Conservation (phyloP, 2,329 filamentous ascomycete genomes). For the Aspergillus spinulosporus region DNA sequence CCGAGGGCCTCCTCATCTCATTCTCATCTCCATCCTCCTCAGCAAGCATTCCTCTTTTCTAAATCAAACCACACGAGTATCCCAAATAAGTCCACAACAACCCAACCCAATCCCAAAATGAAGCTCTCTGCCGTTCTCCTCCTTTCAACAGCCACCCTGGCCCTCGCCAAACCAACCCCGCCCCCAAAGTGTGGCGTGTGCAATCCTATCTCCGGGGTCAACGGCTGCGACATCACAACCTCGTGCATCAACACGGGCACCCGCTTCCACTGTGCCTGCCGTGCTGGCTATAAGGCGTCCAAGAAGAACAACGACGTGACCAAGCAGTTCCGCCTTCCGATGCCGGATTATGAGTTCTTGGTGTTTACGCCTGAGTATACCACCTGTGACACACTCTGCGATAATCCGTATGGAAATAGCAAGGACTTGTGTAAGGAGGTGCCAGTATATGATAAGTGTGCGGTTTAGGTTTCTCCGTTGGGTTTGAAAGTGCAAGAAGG, state of each 20-base stretch:
- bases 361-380: slow-evolving; percentile 41
- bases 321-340: slow-evolving; percentile 40
- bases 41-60: neutral
- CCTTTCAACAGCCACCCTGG: slow-evolving; percentile 28
- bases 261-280: slow-evolving; percentile 45
- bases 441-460: slow-evolving; percentile 30
- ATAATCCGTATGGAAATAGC: slow-evolving; percentile 33
- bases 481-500: neutral
- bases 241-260: slow-evolving; percentile 47
- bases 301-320: slow-evolving; percentile 29
- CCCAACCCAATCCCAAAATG: slow-evolving; percentile 22
- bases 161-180: slow-evolving; percentile 18
- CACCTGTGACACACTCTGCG: slow-evolving; percentile 38
- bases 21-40: neutral
- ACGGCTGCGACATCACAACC: slow-evolving; percentile 45
- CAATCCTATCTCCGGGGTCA: slow-evolving; percentile 43
- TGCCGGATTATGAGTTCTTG: slow-evolving; percentile 42
- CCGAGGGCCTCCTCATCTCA: neutral
- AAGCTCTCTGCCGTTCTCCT: slow-evolving; percentile 28
- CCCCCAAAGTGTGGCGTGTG: slow-evolving; percentile 37
- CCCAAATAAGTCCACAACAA: neutral
- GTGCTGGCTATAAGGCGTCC: slow-evolving; percentile 44
- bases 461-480: slow-evolving; percentile 21
- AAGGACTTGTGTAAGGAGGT: slow-evolving; percentile 40
- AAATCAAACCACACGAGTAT: neutral